phyloP scores from a whole-genome alignment of 1,139 yeast genomes.

The Candida smagusa region DNA sequence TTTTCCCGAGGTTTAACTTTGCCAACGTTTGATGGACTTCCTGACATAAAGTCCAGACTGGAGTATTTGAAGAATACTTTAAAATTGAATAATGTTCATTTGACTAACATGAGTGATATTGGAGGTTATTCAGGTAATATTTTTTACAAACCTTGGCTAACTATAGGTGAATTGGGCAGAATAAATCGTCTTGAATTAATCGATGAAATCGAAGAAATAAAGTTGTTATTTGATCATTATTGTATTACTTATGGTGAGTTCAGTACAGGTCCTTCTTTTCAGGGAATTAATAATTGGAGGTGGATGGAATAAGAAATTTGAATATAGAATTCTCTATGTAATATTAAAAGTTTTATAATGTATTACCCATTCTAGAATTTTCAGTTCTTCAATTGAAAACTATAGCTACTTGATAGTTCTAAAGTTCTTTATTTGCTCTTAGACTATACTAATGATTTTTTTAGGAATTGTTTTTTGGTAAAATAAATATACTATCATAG shows the following conservation, averaged over 20 bases:
- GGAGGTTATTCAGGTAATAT: conserved; percentile 35
- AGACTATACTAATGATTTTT: too few relatives aligned
- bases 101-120: conserved; percentile 59
- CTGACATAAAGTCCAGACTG: conserved; percentile 40
- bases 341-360: too few relatives aligned
- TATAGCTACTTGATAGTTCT: too few relatives aligned
- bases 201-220: conserved; percentile 88
- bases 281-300: conserved; percentile 8
- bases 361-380: too few relatives aligned
- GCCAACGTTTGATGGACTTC: conserved; percentile 45
- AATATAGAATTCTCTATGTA: too few relatives aligned
- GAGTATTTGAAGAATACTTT: conserved; percentile 27
- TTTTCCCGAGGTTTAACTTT: conserved; percentile 68
- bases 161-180: conserved; percentile 44
- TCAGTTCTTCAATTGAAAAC: too few relatives aligned
- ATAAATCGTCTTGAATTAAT: conserved; percentile 67
- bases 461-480: too few relatives aligned
- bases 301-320: conserved; percentile 6
- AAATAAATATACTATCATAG: too few relatives aligned
- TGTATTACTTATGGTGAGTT: conserved; percentile 41
- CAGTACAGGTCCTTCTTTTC: conserved; percentile 4
- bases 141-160: conserved; percentile 39
- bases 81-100: conserved; percentile 19
- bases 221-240: conserved; percentile 72
- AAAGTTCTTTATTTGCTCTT: too few relatives aligned